Conservation (phyloP, 495 filamentous ascomycete species). For the Penicillium tannophilum region DNA sequence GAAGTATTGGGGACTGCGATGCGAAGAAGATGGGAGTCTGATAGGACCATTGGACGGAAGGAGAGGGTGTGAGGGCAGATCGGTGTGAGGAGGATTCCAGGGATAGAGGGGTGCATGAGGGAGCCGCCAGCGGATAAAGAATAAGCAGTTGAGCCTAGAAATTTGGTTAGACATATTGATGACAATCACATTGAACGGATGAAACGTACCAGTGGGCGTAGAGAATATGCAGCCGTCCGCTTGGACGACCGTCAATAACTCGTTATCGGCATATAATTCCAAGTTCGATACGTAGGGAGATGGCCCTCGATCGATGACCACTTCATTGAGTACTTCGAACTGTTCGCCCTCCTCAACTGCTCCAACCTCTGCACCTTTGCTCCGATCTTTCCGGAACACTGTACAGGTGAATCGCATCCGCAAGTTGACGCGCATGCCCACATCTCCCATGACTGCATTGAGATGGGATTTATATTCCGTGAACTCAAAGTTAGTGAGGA, state of each 20-base stretch:
- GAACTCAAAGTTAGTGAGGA: conserved; percentile 93
- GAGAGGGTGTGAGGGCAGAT: conserved; percentile 97
- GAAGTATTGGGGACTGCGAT: conserved; percentile 82
- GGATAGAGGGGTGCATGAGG: conserved; percentile 94
- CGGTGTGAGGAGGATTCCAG: conserved; percentile 93
- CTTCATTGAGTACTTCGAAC: conserved; percentile 94
- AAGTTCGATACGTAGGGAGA: conserved; percentile 96
- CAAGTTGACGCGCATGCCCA: conserved; percentile 91
- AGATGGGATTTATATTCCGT: conserved; percentile 77
- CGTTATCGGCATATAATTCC: conserved; percentile 91
- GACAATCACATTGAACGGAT: neutral
- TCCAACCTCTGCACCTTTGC: conserved; percentile 44
- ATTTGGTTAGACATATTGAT: neutral
- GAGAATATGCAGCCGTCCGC: conserved; percentile 97
- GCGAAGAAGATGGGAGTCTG: conserved; percentile 86
- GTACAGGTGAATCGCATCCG: conserved; percentile 98
- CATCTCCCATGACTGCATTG: conserved; percentile 82
- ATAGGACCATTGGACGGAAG: conserved; percentile 98
- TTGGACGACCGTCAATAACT: conserved; percentile 90
- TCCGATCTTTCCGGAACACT: conserved; percentile 66
- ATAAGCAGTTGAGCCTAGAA: conserved; percentile 82
- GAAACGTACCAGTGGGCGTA: conserved; percentile 75
- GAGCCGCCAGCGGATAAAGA: conserved; percentile 94
- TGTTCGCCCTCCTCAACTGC: conserved; percentile 77
- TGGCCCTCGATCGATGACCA: conserved; percentile 95